These are phyloP conservation scores for Rosa hybrid DNA, from an alignment of 331 rosid genomes.

Conservation along the genomic window DNA sequence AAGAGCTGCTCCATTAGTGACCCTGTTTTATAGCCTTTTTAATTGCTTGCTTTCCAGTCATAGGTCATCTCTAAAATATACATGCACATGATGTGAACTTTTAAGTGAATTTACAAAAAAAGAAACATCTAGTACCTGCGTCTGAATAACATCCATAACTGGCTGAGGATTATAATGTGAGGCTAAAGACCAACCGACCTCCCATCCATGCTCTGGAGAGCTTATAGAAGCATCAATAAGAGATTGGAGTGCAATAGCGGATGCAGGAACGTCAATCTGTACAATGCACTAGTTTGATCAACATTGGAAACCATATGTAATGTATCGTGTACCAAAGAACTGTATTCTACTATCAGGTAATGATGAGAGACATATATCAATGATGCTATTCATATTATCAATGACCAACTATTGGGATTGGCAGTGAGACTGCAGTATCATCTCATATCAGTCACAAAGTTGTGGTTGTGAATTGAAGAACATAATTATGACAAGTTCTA, in stretches of 20 bases:
- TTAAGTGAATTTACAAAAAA: slow-evolving; percentile 8
- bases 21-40: neutral
- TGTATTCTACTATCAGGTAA: neutral
- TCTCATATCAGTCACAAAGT: neutral
- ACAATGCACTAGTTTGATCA: slow-evolving; percentile 18
- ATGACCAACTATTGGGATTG: slow-evolving; percentile 9
- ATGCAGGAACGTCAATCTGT: slow-evolving; percentile 75
- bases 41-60: slow-evolving; percentile 8
- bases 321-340: neutral
- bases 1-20: neutral
- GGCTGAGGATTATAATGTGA: slow-evolving; percentile 53
- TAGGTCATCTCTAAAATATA: neutral
- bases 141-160: slow-evolving; percentile 34
- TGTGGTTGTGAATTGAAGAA: neutral
- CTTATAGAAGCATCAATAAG: slow-evolving; percentile 73
- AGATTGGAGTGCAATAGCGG: slow-evolving; percentile 65
- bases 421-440: neutral
- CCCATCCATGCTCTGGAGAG: slow-evolving; percentile 77
- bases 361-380: slow-evolving; percentile 11
- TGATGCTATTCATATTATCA: neutral
- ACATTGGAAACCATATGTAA: slow-evolving; percentile 7
- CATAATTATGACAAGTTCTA: neutral
- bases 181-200: slow-evolving; percentile 93
- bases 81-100: neutral
- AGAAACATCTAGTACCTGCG: slow-evolving; percentile 45